Percentiles rank a stretch among this genome's conserved stretches.
Evolutionary conservation across 148 eudicot species (phyloP).

Genomic region (Talinum fruticosum): DNA sequence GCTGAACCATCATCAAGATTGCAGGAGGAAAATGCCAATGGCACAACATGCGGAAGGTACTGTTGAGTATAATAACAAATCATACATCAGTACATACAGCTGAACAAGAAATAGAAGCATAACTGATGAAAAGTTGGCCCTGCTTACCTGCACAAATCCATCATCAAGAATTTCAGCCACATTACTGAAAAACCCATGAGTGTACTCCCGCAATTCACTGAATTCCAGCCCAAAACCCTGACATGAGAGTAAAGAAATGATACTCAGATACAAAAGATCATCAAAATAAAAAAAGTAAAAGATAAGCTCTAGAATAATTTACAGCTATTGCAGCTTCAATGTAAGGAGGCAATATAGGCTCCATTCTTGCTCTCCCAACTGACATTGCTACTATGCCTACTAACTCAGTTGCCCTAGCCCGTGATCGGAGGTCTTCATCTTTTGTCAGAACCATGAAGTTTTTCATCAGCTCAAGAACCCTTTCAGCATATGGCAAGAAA

Average conservation of each 20-base stretch:
- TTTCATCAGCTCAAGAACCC: conserved; percentile 92
- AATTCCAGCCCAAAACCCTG: conserved; percentile 87
- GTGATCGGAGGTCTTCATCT: conserved; percentile 80
- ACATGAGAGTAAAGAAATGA: conserved; percentile 3
- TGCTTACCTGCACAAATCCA: conserved; percentile 73
- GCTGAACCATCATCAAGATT: conserved; percentile 98
- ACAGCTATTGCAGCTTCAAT: conserved; percentile 97
- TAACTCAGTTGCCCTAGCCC: conserved; percentile 97
- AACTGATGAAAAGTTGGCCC: not conserved
- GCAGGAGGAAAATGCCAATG: conserved; percentile 85
- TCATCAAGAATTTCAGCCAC: conserved; percentile 89
- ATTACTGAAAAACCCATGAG: conserved; percentile 98
- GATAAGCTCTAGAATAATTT: conserved; percentile 8
- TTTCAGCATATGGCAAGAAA: conserved; percentile 89
- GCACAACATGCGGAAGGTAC: conserved; percentile 98
- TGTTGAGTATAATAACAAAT: conserved; percentile 29
- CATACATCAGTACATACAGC: not conserved
- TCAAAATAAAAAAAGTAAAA: conserved; percentile 1
- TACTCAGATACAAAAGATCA: conserved; percentile 9
- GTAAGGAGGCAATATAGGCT: conserved; percentile 82
- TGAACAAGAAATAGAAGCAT: conserved; percentile 6
- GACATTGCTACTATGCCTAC: conserved; percentile 97
- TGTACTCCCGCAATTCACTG: conserved; percentile 96
- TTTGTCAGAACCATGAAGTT: conserved; percentile 78
- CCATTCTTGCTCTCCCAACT: conserved; percentile 87